Evolutionary conservation across 2,329 filamentous ascomycete species (phyloP).

Genomic region (Trichoderma polysporum): DNA sequence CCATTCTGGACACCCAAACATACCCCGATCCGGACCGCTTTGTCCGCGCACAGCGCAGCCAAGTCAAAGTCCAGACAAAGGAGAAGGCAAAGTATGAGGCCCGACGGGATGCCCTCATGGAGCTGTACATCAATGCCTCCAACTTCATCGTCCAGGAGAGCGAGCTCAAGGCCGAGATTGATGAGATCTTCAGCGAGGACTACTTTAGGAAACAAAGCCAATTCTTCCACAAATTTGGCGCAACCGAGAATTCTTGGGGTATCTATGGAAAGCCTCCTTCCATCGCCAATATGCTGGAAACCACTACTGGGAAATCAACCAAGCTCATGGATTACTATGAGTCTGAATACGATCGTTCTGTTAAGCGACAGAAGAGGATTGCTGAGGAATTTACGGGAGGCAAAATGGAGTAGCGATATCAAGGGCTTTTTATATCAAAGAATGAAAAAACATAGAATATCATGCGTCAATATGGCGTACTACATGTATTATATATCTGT

Average conservation of each 20-base stretch:
- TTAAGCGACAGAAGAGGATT: slow-evolving; percentile 54
- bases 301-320: slow-evolving; percentile 35
- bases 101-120: slow-evolving; percentile 72
- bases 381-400: slow-evolving; percentile 61
- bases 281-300: slow-evolving; percentile 46
- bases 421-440: background rate
- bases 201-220: slow-evolving; percentile 46
- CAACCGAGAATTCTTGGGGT: slow-evolving; percentile 54
- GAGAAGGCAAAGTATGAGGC: slow-evolving; percentile 52
- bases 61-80: slow-evolving; percentile 44
- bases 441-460: slow-evolving; percentile 27
- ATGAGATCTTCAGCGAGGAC: slow-evolving; percentile 70
- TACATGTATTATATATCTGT: slow-evolving; percentile 28
- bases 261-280: slow-evolving; percentile 46
- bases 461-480: slow-evolving; percentile 21
- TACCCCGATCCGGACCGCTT: slow-evolving; percentile 64
- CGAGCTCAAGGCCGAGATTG: slow-evolving; percentile 72
- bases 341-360: slow-evolving; percentile 45
- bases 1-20: slow-evolving; percentile 49
- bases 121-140: slow-evolving; percentile 85
- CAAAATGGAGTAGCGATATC: slow-evolving; percentile 47
- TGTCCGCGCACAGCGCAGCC: slow-evolving; percentile 49
- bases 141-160: slow-evolving; percentile 81
- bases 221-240: slow-evolving; percentile 33
- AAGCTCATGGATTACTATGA: slow-evolving; percentile 40